Evolutionary conservation across 225 moss, liverwort and hornwort genomes (phyloP).

Genomic region (Sphagnum contortum): DNA sequence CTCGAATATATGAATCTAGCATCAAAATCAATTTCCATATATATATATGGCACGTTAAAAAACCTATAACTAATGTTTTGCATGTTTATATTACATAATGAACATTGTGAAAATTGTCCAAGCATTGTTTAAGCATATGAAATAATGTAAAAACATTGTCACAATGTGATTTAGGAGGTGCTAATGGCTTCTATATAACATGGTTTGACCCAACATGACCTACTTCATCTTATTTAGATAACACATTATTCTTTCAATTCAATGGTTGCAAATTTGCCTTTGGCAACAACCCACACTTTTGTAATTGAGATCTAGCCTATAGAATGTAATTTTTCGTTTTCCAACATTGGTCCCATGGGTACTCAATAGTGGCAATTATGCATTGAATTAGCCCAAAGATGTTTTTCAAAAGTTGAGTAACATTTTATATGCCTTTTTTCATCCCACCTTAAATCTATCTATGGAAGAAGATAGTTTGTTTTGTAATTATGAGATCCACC

Average conservation of each 20-base stretch:
- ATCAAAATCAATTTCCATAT: too few relatives aligned
- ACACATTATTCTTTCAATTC: too few relatives aligned
- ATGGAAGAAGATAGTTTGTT: too few relatives aligned
- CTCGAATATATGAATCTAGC: too few relatives aligned
- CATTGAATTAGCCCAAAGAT: neutral
- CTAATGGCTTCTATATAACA: neutral
- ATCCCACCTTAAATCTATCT: neutral
- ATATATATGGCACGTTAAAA: too few relatives aligned
- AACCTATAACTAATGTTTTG: too few relatives aligned
- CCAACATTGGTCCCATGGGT: neutral
- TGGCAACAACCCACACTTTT: neutral
- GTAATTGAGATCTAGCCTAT: neutral
- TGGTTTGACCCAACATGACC: too few relatives aligned
- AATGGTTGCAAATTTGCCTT: neutral
- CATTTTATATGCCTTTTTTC: neutral
- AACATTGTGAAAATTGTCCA: too few relatives aligned
- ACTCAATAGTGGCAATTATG: neutral
- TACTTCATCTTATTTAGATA: too few relatives aligned
- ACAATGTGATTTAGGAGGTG: neutral
- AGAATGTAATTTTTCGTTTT: neutral
- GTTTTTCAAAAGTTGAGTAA: neutral
- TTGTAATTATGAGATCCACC: too few relatives aligned
- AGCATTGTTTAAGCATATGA: too few relatives aligned
- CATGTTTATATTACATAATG: too few relatives aligned
- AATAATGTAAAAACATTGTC: neutral